Base-by-base conservation (phyloP, 805 yeast genomes). In the Barnettozyma sucrosica region DNA sequence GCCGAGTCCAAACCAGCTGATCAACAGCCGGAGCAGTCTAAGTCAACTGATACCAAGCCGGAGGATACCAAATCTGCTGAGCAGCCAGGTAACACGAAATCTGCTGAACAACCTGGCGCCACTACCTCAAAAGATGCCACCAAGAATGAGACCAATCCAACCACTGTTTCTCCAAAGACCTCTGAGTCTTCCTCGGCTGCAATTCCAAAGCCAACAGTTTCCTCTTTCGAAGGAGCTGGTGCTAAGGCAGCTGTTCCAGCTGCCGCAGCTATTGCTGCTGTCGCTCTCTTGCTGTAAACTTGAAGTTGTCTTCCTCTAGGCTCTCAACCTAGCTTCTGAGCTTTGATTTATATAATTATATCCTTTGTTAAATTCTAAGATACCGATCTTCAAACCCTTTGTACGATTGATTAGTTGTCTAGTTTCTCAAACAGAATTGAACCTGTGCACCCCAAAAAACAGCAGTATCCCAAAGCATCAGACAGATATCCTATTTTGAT, bases 151-250 rank as follows among this genome's bases (percentile, higher is more conserved):
- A 13, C 26, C 41, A 37, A 37, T 26, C 54, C 45, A 23, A 43
- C 46, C 47, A 26, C 54, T 25, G 37, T 19, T 11, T 28, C 51
- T n/a, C 37, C 57, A 14, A 19, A 41, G 45, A 28, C 51, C 36
- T 19, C 55, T 45, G n/a, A n/a, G n/a, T 19, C 52, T 36, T 16
- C 28, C 11, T 4, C 8, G 11, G 28, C 49, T 40, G 40, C 36
- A 48, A 36, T 48, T 34, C 20, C 48, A 8, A 43, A 20, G 47
- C 37, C 41, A 37, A 23, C 46, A 8, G 45, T 56, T 48, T 41
- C 58, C 34, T 44, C 58, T 25, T 51, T 39, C 37, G 47, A 51
- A 44, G 61, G 55, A 49, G 54, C 55, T 47, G 58, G 57, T 36
- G 56, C 46, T 40, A 45, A 55, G 32, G 34, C 50, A 38, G 53